Evolutionary conservation across 306 rosid genomes (phyloP).

Genomic region (Cucumis hystrix): DNA sequence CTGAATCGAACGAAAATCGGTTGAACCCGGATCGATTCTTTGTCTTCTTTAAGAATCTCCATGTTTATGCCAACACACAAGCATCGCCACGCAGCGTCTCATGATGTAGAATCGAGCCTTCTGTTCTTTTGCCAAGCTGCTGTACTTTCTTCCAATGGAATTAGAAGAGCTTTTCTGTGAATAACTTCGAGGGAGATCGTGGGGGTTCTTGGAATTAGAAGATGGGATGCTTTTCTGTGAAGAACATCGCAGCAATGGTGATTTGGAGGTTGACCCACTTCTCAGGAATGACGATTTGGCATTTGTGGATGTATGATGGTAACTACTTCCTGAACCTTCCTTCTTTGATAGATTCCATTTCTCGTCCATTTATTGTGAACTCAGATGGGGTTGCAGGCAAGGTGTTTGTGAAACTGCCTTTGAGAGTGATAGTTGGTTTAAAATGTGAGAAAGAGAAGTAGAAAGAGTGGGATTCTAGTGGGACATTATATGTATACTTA

Average conservation of each 20-base stretch:
- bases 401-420: constrained; percentile 7
- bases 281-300: constrained; percentile 46
- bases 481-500: not conserved
- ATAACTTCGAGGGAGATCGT: constrained; percentile 39
- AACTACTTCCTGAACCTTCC: constrained; percentile 32
- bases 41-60: constrained; percentile 25
- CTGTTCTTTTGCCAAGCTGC: constrained; percentile 73
- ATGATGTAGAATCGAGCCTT: constrained; percentile 92
- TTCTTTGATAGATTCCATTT: constrained; percentile 79
- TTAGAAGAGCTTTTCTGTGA: constrained; percentile 40
- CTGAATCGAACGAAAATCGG: not conserved
- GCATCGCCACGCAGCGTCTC: constrained; percentile 91
- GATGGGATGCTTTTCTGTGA: constrained; percentile 17
- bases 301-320: constrained; percentile 11
- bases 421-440: constrained; percentile 2
- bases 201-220: not conserved
- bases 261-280: constrained; percentile 51
- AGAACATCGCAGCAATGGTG: constrained; percentile 59
- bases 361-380: constrained; percentile 41
- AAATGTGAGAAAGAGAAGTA: not conserved
- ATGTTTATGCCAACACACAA: constrained; percentile 95
- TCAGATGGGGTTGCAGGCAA: not conserved
- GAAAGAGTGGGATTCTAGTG: constrained; percentile 1
- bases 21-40: not conserved
- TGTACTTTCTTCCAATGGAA: constrained; percentile 53